Evolutionary conservation across 2,329 filamentous ascomycete genomes (phyloP), one percentile per base, ranked within the genome.

Genomic region (Pleomassaria siparia): DNA sequence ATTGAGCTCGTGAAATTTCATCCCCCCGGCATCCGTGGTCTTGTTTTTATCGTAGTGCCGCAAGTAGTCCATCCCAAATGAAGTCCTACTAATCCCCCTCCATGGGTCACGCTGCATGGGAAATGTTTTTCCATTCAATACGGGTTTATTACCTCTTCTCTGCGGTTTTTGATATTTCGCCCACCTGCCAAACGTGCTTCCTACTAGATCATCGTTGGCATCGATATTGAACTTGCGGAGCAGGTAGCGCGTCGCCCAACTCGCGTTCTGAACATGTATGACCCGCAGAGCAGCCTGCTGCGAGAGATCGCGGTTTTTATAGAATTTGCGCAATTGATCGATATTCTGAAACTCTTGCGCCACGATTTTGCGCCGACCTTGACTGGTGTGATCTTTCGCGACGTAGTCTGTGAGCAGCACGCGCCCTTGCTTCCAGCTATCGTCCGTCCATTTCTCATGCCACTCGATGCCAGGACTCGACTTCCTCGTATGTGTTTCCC

Each of bases 261-360:
- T 63, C 6, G 77, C 78, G 50, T 81, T 80, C 58, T 81, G 79
- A 3, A 80, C 75, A 50, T 81, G 79, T 36, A 72, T 70, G n/a
- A 73, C 66, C 6, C 71, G 54, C 22, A 73, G 57, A 11, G 69
- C 66, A 26, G 71, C 66, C 46, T 69, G 63, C 15, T 63, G 54
- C 3, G 65, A 62, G 39, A 70, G 56, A 12, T 69, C 58, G 20
- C 63, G 59, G 41, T 71, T 68, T 13, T 51, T 60, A 52, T 79
- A 80, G 50, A 77, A 74, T 21, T 62, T 67, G n/a, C 72, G 64
- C 41, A 80, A 59, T 13, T 64, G 70, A 39, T 74, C 62, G 15
- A 80, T 56, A 33, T 74, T 65, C 50, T 68, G 64, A 39, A 80
- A 76, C 50, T 80, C 78, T 48, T 77, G 74, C 1, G 77, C 75